Base-by-base conservation (phyloP, 2,329 filamentous ascomycete genomes). In the Fusarium protoensiforme region DNA sequence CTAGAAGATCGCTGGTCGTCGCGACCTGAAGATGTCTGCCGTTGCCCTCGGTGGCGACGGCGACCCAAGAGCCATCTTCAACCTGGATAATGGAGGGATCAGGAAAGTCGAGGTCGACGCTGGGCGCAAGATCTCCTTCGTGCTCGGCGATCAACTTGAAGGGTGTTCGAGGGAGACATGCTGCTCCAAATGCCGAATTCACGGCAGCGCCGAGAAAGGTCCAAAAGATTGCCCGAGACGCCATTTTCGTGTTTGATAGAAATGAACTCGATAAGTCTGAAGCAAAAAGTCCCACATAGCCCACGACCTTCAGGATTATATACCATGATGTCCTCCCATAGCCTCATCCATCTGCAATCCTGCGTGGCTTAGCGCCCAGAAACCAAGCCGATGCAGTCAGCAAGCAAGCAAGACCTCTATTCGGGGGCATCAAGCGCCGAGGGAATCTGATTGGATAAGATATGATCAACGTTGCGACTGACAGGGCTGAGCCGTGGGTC, bases 21-120 rank as follows among this genome's bases (percentile, higher is more conserved):
- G 67, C 67, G 9, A 69, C 33, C 20, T 65, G 67, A 3, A 69
- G 16, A 22, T 60, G 27, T 2, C 58, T 69, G 36, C 60, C 2
- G 22, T 56, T 59, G 0, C 38, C 65, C 4, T 69, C 68, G 18
- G 67, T 69, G 11, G 65, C 67, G 10, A 69, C 60, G 2, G 67
- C 65, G 20, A 69, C 38, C 67, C 67, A 69, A 3, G 67, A 69
- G 0, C 67, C 67, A 20, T 69, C 67, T 16, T 65, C 51, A 2
- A 64, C 9, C 14, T 69, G 67, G 0, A 59, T 43, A 4, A 69
- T 69, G 1, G 65, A 64, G 3, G 67, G 67, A 22, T 69, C 67
- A 5, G 67, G 67, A 9, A 69, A 69, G 14, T 69, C 65, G 27
- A 67, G 29, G 22, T 69, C 53, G 8, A 69, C 64, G 0, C 43